Evolutionary conservation across 805 yeast species (phyloP), one percentile per base, ranked within the genome.

Genomic region (Spathaspora hagerdaliae): DNA sequence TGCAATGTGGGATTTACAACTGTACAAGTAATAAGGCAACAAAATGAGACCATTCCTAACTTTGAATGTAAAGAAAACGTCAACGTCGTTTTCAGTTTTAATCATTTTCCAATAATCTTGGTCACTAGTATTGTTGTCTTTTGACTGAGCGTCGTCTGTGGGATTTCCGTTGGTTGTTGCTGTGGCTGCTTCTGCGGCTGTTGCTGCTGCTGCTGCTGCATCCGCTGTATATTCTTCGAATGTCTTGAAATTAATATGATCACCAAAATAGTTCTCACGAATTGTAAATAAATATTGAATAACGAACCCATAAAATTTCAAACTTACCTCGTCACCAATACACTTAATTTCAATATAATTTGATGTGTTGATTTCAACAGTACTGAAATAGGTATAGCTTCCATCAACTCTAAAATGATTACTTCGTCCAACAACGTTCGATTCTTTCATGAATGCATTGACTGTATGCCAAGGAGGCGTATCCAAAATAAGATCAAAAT

Each of bases 381-480:
- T 71, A 10, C 77, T 71, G 60, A 70, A 79, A 53, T 77, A 83
- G 0, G 84, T 77, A 62, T 87, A 85, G 0, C 82, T 74, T 0
- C 97, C 96, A 1, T 64, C 63, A 13, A 89, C 62, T 1, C 59
- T 63, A 54, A 90, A 84, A 44, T 82, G 75, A 27, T 75, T 68
- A 0, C 90, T 80, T 49, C 81, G 69, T 0, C 96, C 98, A 50
- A 89, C 74, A 12, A 77, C 76, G 14, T 75, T 78, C 10, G 76
- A 65, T 36, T 63, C 65, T 39, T 75, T 74, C 67, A 87, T 61
- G 52, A 92, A 92, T 40, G 85, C 83, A 44, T 82, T 78, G 26
- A 82, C 68, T 0, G 98, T 91, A 57, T 89, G 95, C 96, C 98
- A 94, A 1, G 92, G 85, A 0, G 99, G 98, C 0, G 94, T 80